Base-by-base conservation (phyloP, 2,329 filamentous ascomycete species). In the Hypoxylon sp. region DNA sequence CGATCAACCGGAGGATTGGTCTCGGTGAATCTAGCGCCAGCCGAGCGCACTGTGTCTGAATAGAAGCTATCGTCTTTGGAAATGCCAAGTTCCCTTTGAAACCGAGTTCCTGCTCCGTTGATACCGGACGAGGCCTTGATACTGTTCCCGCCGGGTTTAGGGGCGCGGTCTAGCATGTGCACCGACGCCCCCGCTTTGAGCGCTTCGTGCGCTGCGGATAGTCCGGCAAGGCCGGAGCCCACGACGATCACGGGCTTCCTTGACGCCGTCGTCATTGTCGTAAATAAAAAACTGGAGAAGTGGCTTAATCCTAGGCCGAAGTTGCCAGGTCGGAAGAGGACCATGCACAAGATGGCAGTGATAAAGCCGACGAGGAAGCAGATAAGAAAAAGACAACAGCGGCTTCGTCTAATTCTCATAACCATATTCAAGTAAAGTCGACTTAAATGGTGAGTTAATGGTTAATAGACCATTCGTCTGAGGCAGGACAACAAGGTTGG, bases 121-220 rank as follows among this genome's bases (percentile, higher is more conserved):
- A 91, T 91, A 0, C 89, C 89, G 0, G 88, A 90, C 0, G 89
- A 91, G 0, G 89, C 89, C 78, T 91, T 91, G 78, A 91, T 90
- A 73, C 84, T 88, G 73, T 91, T 91, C 1, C 89, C 88, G 37
- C 89, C 89, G 0, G 89, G 87, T 73, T 89, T 89, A 2, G 84
- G 74, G 0, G 84, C 83, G 20, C 88, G 86, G 64, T 92, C 89
- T 11, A 91, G 82, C 55, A 92, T 81, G 33, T 82, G 81, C 0
- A 91, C 89, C 0, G 82, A 77, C 1, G 86, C 81, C 42, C 84
- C 83, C 11, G 84, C 81, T 2, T 81, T 78, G 3, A 91, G 79
- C 6, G 90, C 85, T 66, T 87, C 82, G 44, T 86, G 84, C 2
- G 89, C 85, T 17, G 89, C 88, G 1, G 86, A 85, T 0, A 91